These are phyloP conservation scores for Calycina herbarum DNA, from an alignment of 2,329 filamentous ascomycete genomes.

Conservation along the genomic window DNA sequence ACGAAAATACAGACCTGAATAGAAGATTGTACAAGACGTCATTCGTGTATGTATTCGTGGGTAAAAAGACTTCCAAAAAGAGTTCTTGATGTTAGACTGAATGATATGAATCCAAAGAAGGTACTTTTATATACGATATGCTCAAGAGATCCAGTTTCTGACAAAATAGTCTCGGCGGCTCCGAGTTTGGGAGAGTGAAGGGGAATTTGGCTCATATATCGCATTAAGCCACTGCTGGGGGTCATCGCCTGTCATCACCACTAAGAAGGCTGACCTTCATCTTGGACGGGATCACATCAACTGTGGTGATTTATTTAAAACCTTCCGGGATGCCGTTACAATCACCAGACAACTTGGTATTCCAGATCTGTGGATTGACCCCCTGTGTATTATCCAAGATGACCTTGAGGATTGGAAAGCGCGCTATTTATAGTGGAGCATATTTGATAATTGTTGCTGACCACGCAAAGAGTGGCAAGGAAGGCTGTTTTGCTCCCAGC, in stretches of 20 bases:
- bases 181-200: background rate
- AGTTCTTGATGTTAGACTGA: background rate
- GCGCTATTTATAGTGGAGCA: background rate
- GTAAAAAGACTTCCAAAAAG: background rate
- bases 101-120: background rate
- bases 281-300: background rate
- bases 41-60: background rate
- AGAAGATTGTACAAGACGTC: background rate
- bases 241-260: background rate
- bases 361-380: background rate
- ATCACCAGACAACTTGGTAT: background rate
- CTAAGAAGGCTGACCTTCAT: background rate
- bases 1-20: background rate
- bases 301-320: background rate
- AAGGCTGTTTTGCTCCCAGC: background rate
- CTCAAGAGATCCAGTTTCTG: background rate
- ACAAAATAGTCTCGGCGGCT: background rate
- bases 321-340: background rate
- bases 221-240: background rate
- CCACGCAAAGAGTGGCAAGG: background rate
- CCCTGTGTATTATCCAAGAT: background rate
- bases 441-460: background rate
- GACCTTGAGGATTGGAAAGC: background rate
- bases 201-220: background rate
- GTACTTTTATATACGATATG: background rate